phyloP scores from a whole-genome alignment of 441 rosid genomes.

The Melastoma candidum region DNA sequence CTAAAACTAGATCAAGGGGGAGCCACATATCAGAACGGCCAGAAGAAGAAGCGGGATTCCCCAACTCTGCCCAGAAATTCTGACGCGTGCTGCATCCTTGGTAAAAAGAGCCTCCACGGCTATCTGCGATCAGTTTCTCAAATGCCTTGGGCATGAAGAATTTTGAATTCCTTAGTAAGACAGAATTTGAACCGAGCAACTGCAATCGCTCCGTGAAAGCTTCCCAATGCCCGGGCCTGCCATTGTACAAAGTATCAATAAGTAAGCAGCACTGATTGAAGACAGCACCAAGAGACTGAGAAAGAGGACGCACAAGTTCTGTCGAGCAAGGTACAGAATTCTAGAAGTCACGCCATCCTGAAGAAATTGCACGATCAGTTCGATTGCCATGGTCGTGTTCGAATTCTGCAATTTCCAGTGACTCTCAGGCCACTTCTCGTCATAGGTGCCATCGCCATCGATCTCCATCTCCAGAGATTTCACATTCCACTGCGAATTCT shows the following conservation, averaged over 20 bases:
- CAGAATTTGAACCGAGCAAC: conserved; percentile 42
- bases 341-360: conserved; percentile 46
- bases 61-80: conserved; percentile 37
- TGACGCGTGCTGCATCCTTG: conserved; percentile 31
- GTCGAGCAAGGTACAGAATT: conserved; percentile 45
- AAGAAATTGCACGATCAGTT: conserved; percentile 45
- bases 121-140: conserved; percentile 37
- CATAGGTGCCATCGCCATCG: conserved; percentile 29
- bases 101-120: conserved; percentile 23
- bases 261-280: conserved; percentile 13
- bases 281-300: not conserved
- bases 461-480: conserved; percentile 48
- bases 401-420: conserved; percentile 39
- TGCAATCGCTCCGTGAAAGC: conserved; percentile 37
- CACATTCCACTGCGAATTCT: conserved; percentile 40
- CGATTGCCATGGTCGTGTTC: conserved; percentile 47
- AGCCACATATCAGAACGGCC: conserved; percentile 65
- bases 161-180: conserved; percentile 34
- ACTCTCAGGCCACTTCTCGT: conserved; percentile 31
- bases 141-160: conserved; percentile 28
- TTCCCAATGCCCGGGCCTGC: conserved; percentile 49
- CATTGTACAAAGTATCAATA: conserved; percentile 10
- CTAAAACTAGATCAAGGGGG: conserved; percentile 64
- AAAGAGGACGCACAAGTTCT: conserved; percentile 39
- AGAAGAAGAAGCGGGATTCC: conserved; percentile 43